Base-by-base conservation (phyloP, 257 asterid genomes). In the Przewalskia tangutica region DNA sequence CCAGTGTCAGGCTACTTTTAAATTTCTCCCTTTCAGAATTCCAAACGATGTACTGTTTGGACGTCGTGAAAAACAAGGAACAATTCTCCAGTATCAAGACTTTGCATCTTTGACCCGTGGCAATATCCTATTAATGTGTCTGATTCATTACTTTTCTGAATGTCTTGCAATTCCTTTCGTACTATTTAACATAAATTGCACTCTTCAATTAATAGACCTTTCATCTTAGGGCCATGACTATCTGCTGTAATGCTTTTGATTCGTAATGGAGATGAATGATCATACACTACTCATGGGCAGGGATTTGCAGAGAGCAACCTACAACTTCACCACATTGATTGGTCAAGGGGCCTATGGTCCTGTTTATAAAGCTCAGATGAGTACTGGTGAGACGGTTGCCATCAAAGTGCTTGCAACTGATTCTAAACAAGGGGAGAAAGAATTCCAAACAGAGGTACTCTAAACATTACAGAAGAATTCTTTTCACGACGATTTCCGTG, bases 281-380 rank as follows among this genome's bases (percentile, higher is more conserved):
- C 40, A 18, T 20, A 46, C 17, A 11, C 79, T 71, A 46, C 79
- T 71, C n/a, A 77, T 68, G 71, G 84, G 59, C 93, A 93, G 99
- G 97, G 99, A 95, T 85, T 86, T 95, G 79, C 99, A 95, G 85
- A 95, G 87, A 86, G 99, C 97, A 46, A 95, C 99, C 64, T 85
- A 55, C 81, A 95, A 95, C 84, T 95, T 95, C 81, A 90, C 97
- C 73, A 90, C 98, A 62, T 84, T 95, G 73, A 91, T 95, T 82
- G 98, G 99, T 66, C 94, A 92, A 91, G 99, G 98, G 82, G 98
- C 99, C 10, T 95, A 84, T 86, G 99, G 98, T 82, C 91, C 96
- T 40, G 99, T 95, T 65, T 95, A 93, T 82, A 93, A 90, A 89
- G 99, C 98, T 79, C 94, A 95, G 83, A 90, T 94, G 96, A 73